Base-by-base conservation (phyloP, 495 filamentous ascomycete species). In the Daldinia childiae region DNA sequence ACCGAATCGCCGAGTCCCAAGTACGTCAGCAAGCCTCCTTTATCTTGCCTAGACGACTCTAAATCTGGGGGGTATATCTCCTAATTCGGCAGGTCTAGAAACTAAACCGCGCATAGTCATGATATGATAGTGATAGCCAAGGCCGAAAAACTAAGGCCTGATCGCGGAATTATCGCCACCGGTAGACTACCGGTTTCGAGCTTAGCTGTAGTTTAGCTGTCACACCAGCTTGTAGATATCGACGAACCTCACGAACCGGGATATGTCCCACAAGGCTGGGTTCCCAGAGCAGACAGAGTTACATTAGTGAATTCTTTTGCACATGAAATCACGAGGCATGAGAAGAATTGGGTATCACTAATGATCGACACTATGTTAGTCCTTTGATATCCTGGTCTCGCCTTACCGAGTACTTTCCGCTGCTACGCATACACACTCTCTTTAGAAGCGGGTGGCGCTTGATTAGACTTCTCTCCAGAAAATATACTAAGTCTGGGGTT, bases 251-350 rank as follows among this genome's bases (percentile, higher is more conserved):
- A 56, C 56, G 54, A 57, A 50, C 65, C 61, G 57, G 61, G 61
- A 62, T 27, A 48, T 34, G 61, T 73, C 50, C 65, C 70, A 68
- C 56, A 68, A 73, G 70, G 64, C 70, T 68, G 70, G 70, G 64
- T 68, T 56, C 14, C 60, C 57, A 57, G 57, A 51, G 64, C 58
- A 21, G 41, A 57, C 65, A 60, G 51, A 51, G 64, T 68, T 24
- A 34, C 61, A 62, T 64, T 65, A 48, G 45, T 32, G 60, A 64
- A 57, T 51, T 36, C 57, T 61, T 72, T 64, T 48, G 43, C 54
- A 38, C 55, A 32, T 29, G 21, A 15, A 60, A 64, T 61, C 61
- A 56, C 30, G 36, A 60, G 54, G 51, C 34, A 36, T 17, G 21
- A 51, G 9, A 45, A 34, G 38, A n/a, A 55, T 41, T 51, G 39